phyloP scores from a whole-genome alignment of 1,284 basidiomycete genomes.

The Blastosporella zonata region DNA sequence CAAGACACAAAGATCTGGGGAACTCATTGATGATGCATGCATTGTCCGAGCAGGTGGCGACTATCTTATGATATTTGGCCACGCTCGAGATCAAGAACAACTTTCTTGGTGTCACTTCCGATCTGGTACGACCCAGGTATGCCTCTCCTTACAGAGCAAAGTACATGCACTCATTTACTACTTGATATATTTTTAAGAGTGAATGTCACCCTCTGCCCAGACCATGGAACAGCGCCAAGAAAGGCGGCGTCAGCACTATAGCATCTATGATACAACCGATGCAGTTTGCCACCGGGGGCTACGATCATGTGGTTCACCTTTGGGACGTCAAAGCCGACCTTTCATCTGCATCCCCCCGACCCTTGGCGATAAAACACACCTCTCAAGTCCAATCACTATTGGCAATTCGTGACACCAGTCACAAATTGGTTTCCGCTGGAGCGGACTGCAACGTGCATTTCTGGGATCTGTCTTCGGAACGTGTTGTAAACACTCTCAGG shows the following conservation, averaged over 20 bases:
- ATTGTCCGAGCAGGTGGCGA: constrained; percentile 28
- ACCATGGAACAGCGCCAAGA: constrained; percentile 31
- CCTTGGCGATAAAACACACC: constrained; percentile 41
- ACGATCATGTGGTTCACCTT: constrained; percentile 46
- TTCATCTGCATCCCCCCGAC: constrained; percentile 26
- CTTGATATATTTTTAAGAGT: constrained; percentile 7
- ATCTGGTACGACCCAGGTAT: constrained; percentile 23
- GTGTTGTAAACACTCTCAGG: constrained; percentile 37
- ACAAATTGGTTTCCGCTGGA: constrained; percentile 45
- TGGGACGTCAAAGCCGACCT: constrained; percentile 39
- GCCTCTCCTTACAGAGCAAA: neutral
- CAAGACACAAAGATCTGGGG: constrained; percentile 17
- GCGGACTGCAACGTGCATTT: constrained; percentile 44
- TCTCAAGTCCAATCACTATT: constrained; percentile 44
- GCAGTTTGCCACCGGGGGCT: constrained; percentile 48
- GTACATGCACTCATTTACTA: neutral
- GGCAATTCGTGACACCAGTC: constrained; percentile 40
- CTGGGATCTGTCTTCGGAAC: constrained; percentile 47
- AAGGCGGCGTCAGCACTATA: constrained; percentile 41
- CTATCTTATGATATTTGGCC: constrained; percentile 34
- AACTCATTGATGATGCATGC: constrained; percentile 42
- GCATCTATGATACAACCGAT: constrained; percentile 36
- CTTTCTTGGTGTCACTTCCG: constrained; percentile 27
- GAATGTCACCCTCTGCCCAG: constrained; percentile 21
- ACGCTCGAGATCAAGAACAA: constrained; percentile 36